Evolutionary conservation across 257 asterid species (phyloP), one percentile per base, ranked within the genome.

Genomic region (Solanum okadae): DNA sequence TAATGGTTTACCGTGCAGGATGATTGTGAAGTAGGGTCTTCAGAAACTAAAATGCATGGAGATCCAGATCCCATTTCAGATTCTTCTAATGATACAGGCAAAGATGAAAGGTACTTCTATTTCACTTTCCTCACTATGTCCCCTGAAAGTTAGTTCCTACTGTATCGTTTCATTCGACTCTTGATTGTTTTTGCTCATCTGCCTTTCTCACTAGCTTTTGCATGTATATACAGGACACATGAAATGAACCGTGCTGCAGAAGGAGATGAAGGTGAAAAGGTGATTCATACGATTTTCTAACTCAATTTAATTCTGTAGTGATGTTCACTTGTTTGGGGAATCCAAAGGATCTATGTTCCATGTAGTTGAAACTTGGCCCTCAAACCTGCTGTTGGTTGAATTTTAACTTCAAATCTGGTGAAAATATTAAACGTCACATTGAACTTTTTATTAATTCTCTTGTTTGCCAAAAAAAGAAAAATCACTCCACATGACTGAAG

Each of bases 221-320:
- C 11, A 20, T 71, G 18, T 27, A 22, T 82, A 49, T 86, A 83
- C 90, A 92, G 96, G 86, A 70, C 88, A 73, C 86, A 23, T 22
- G 92, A 92, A 77, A 68, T n/a, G 79, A 77, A 72, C 10, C 25
- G 5, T 86, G 87, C 87, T 35, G 52, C 73, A 75, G 89, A 81
- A 2, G 44, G 33, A 63, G 87, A 52, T 72, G 90, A 89, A 87
- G 87, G 33, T 46, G 86, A 86, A 79, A 89, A 89, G 92, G 94
- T 92, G 84, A 90, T 63, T 78, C 37, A 27, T 71, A 49, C 1
- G 1, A 65, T 49, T 82, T 49, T 11, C 8, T 20, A 10, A 49
- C 20, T 31, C 85, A 44, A 44, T 18, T 49, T 49, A 1, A 10
- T 46, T 44, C 20, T 15, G 71, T 12, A 20, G 44, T 18, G 70